Conservation (phyloP, 306 rosid genomes). For the Inga laurina region DNA sequence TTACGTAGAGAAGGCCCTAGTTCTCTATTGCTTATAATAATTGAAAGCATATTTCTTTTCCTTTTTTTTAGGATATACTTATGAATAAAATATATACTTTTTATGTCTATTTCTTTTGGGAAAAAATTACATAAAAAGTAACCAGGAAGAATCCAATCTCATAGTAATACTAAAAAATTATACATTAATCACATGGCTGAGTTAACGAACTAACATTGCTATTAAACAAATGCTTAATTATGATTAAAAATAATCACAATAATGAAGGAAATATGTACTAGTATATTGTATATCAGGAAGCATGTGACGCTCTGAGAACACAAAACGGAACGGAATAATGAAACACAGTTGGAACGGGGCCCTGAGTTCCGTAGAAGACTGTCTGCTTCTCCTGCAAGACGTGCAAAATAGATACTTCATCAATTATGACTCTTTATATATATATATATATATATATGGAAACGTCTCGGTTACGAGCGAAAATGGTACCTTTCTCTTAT, state of each 20-base stretch:
- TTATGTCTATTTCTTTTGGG: too few relatives aligned
- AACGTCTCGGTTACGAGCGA: not conserved
- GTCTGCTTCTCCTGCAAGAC: not conserved
- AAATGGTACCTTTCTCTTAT: not conserved
- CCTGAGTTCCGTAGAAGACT: not conserved
- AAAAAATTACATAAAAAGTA: not conserved
- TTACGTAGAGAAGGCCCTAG: not conserved
- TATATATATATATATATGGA: not conserved
- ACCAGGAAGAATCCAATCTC: not conserved
- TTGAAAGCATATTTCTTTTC: not conserved
- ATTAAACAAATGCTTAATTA: not conserved
- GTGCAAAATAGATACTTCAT: not conserved
- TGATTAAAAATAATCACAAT: not conserved
- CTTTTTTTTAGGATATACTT: not conserved
- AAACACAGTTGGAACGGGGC: not conserved
- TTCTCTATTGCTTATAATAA: not conserved
- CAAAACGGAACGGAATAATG: slow-evolving; percentile 10
- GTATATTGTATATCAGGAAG: not conserved
- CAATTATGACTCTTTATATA: not conserved
- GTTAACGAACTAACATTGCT: not conserved
- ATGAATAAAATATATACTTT: not conserved
- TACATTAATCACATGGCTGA: not conserved
- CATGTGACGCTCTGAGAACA: not conserved
- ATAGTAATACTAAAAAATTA: not conserved
- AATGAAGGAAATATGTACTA: not conserved